phyloP scores from a whole-genome alignment of 2,329 filamentous ascomycete species.

The Aureobasidium pullulans region DNA sequence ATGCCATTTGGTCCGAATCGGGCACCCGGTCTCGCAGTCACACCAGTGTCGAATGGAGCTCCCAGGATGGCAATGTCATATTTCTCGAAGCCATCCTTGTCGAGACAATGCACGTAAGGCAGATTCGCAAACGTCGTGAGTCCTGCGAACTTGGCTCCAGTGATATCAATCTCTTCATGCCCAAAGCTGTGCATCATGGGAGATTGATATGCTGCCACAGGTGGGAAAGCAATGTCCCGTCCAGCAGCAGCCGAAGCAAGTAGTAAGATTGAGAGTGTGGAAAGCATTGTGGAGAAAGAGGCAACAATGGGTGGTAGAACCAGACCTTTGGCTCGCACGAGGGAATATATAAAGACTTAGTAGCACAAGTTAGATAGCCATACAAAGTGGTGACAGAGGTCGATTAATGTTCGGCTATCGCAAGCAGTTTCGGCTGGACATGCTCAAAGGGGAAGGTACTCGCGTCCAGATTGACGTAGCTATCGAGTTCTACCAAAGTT shows the following conservation, averaged over 20 bases:
- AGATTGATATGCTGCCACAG: slow-evolving; percentile 29
- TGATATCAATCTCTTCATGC: slow-evolving; percentile 20
- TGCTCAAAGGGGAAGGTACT: neutral
- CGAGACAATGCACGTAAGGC: slow-evolving; percentile 41
- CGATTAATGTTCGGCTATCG: neutral
- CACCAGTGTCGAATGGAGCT: slow-evolving; percentile 45
- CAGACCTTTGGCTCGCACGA: neutral
- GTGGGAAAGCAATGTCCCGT: slow-evolving; percentile 40
- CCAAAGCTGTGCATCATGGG: slow-evolving; percentile 24
- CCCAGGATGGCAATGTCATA: slow-evolving; percentile 45
- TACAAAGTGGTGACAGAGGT: neutral
- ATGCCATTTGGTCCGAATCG: slow-evolving; percentile 48
- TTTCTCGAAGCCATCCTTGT: slow-evolving; percentile 20
- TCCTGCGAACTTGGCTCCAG: slow-evolving; percentile 32
- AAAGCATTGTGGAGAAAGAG: neutral
- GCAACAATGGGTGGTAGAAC: neutral
- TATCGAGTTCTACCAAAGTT: too few species aligned
- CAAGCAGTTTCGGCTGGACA: neutral
- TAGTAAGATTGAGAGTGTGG: slow-evolving; percentile 8
- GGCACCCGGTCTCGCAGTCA: slow-evolving; percentile 40
- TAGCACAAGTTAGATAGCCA: neutral
- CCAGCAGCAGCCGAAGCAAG: slow-evolving; percentile 16
- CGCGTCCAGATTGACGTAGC: neutral
- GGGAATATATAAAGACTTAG: neutral
- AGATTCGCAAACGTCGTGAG: slow-evolving; percentile 42